Evolutionary conservation across 495 filamentous ascomycete species (phyloP).

Genomic region (Xylaria cubensis): DNA sequence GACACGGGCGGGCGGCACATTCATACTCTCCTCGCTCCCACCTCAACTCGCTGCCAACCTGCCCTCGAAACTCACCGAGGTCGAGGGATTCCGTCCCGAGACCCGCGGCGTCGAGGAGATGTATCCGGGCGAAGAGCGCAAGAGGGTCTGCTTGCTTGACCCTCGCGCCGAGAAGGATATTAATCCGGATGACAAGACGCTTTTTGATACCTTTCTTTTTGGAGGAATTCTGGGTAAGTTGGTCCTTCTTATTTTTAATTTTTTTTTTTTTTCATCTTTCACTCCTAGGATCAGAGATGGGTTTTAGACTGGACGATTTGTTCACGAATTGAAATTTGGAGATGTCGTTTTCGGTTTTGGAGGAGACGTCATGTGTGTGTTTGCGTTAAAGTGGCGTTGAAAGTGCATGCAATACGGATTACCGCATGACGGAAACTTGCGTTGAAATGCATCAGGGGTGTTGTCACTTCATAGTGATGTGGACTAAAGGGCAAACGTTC

Average conservation of each 20-base stretch:
- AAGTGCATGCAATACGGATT: neutral
- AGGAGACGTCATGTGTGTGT: neutral
- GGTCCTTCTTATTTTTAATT: no score
- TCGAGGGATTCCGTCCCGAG: slow-evolving; percentile 69
- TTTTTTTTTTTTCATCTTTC: neutral
- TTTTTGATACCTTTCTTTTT: slow-evolving; percentile 91
- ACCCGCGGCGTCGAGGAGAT: slow-evolving; percentile 77
- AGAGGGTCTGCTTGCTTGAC: slow-evolving; percentile 85
- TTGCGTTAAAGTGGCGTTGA: neutral
- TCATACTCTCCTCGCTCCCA: slow-evolving; percentile 87
- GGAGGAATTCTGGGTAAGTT: slow-evolving; percentile 90
- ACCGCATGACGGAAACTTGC: neutral
- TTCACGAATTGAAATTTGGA: neutral
- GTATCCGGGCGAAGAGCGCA: slow-evolving; percentile 65
- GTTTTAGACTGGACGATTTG: neutral
- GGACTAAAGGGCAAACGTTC: neutral
- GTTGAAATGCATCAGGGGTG: neutral
- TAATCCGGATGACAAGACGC: slow-evolving; percentile 78
- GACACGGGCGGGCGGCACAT: slow-evolving; percentile 66
- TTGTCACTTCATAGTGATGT: neutral
- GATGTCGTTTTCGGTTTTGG: neutral
- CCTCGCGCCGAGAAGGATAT: slow-evolving; percentile 81
- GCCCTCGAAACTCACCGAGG: slow-evolving; percentile 64
- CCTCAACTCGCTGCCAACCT: slow-evolving; percentile 61
- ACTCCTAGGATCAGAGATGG: neutral